Evolutionary conservation across 1,284 basidiomycete genomes (phyloP).

Genomic region (Moesziomyces sp.): DNA sequence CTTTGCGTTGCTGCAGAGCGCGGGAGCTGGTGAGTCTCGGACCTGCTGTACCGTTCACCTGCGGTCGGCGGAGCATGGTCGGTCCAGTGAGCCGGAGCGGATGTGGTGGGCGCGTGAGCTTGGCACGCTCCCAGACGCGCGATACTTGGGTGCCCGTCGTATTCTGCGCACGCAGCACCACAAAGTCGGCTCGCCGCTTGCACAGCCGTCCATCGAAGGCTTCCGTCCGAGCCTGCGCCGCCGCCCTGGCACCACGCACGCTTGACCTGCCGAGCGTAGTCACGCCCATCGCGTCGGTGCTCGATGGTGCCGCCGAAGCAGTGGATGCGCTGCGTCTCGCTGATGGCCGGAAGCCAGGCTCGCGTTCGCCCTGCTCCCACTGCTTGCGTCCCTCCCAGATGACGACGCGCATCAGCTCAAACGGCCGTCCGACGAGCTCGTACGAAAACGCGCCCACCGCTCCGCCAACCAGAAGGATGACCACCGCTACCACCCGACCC

Average conservation of each 20-base stretch:
- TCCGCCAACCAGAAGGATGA: conserved; percentile 59
- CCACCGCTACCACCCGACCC: conserved; percentile 55
- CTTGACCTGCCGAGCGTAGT: conserved; percentile 16
- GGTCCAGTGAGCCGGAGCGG: conserved; percentile 12
- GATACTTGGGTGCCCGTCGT: conserved; percentile 16
- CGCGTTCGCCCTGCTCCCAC: conserved; percentile 59
- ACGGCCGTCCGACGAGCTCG: conserved; percentile 66
- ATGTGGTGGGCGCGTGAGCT: conserved; percentile 30
- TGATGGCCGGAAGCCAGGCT: conserved; percentile 20
- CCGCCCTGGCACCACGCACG: conserved; percentile 27
- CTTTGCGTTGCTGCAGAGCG: conserved; percentile 12
- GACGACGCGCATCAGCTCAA: conserved; percentile 66
- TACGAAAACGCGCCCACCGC: conserved; percentile 62
- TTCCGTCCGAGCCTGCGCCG: conserved; percentile 9
- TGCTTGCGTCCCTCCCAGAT: conserved; percentile 65
- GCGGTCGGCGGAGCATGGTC: not conserved
- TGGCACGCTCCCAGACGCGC: conserved; percentile 25
- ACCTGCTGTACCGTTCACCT: conserved; percentile 9
- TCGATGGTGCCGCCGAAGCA: not conserved
- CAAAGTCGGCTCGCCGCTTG: conserved; percentile 17
- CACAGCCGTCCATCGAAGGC: conserved; percentile 10
- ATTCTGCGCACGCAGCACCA: conserved; percentile 29
- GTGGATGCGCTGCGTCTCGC: conserved; percentile 4
- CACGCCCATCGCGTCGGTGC: conserved; percentile 5
- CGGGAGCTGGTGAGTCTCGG: conserved; percentile 29